Evolutionary conservation across 306 rosid species (phyloP), one percentile per base, ranked within the genome.

Genomic region (Arachis hypogaea): DNA sequence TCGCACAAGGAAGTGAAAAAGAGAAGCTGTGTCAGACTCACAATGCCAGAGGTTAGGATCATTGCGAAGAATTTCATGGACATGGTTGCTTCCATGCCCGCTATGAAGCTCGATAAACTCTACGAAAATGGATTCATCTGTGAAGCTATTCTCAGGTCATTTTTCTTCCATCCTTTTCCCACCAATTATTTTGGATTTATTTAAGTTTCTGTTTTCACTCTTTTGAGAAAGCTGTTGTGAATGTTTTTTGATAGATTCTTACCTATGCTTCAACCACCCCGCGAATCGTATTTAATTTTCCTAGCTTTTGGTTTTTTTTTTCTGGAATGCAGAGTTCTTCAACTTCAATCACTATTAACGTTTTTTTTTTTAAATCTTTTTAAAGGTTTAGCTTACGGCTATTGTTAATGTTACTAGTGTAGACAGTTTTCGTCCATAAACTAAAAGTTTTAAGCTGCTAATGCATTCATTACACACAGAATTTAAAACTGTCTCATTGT

Each of bases 1-100:
- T 75, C 77, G 44, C 36, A 56, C 56, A 30, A 44, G 68, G 42
- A 49, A 30, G 56, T 33, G 38, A 33, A 14, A 40, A 16, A 64
- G 33, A 61, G 38, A 28, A 9, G 38, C 54, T 50, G 75, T 14
- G 30, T 64, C 76, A 78, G 78, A 85, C 51, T 80, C 83, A 88
- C 61, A 83, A 93, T 93, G 98, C 98, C 98, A 33, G 90, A 91
- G 89, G 96, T 94, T 68, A 88, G 89, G 83, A 89, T 89, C 80
- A 88, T 94, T 54, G 97, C 97, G 11, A 89, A 89, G 94, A 94
- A 86, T 72, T 94, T 91, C 84, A 94, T 94, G 98, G 98, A 94
- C 86, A 94, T 94, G 98, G 98, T 91, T 85, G 94, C 97, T 58
- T 85, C 97, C 77, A 81, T 94, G 90, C 98, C 96, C 36, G 81